A percentile compares a stretch with the other conserved stretches of the same genome.
phyloP scores from a whole-genome alignment of 2,329 filamentous ascomycete species.

The Ambrosiella cleistominuta region DNA sequence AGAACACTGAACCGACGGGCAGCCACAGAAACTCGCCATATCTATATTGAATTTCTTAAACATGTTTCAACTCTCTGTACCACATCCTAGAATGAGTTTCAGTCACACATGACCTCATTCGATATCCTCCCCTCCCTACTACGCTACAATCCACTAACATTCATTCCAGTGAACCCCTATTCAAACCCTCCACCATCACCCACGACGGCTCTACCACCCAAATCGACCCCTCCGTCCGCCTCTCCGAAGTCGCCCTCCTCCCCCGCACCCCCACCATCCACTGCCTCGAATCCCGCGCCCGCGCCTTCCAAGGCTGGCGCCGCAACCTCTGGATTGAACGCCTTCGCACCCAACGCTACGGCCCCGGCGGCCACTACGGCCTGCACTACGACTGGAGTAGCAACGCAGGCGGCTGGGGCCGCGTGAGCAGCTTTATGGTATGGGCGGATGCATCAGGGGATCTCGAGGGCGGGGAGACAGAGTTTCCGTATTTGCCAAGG shows the following conservation, averaged over 20 bases:
- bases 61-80: no score
- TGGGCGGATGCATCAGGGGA: slow-evolving; percentile 24
- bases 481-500: slow-evolving; percentile 28
- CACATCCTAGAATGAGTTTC: no score
- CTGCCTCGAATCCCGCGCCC: slow-evolving; percentile 30
- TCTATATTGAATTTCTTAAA: no score
- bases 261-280: slow-evolving; percentile 24
- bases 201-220: slow-evolving; percentile 20
- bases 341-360: slow-evolving; percentile 31
- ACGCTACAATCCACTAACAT: background rate
- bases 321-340: slow-evolving; percentile 25
- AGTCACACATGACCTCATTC: background rate
- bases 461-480: slow-evolving; percentile 30
- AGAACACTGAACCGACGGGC: no score
- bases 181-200: slow-evolving; percentile 27
- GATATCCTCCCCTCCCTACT: background rate
- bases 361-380: slow-evolving; percentile 27
- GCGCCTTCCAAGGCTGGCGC: slow-evolving; percentile 28
- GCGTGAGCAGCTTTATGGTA: slow-evolving; percentile 29
- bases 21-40: no score
- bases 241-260: slow-evolving; percentile 23
- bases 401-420: slow-evolving; percentile 26
- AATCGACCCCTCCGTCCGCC: slow-evolving; percentile 27
- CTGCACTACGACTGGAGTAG: slow-evolving; percentile 34
- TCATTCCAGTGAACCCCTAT: slow-evolving; percentile 23